A percentile compares a stretch with the other conserved stretches of the same genome.
Evolutionary conservation across 108 stramenopile genomes (phyloP).

Genomic region (Discostella pseudostelligera): DNA sequence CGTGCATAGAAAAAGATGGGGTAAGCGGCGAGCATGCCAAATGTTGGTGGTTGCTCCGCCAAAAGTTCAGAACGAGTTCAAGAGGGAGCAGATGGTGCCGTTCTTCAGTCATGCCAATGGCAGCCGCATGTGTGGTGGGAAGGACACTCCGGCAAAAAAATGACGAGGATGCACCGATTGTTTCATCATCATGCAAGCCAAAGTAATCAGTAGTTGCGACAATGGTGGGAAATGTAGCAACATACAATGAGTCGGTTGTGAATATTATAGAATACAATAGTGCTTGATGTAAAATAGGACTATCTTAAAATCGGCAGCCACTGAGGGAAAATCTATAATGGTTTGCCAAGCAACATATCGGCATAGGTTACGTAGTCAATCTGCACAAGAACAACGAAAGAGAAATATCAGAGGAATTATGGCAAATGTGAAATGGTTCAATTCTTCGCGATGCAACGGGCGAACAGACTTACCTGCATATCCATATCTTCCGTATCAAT

Average conservation of each 20-base stretch:
- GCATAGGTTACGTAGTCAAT: conserved; percentile 86
- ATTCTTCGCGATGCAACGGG: not conserved
- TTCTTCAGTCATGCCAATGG: conserved; percentile 73
- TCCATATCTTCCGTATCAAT: conserved; percentile 86
- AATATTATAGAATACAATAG: not conserved
- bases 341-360: conserved; percentile 69
- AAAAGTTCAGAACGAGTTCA: conserved; percentile 2
- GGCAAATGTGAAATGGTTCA: not conserved
- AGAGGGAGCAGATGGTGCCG: conserved; percentile 44
- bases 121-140: conserved; percentile 71
- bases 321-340: conserved; percentile 18
- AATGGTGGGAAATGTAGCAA: too few species aligned
- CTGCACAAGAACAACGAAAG: not conserved
- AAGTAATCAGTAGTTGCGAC: too few species aligned
- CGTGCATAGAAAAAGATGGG: conserved; percentile 60
- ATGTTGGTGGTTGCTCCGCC: conserved; percentile 60
- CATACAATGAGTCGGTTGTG: too few species aligned
- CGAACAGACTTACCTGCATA: conserved; percentile 45
- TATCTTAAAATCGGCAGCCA: not conserved
- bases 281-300: not conserved
- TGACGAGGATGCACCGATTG: not conserved
- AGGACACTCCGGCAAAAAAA: conserved; percentile 25
- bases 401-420: not conserved
- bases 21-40: conserved; percentile 70
- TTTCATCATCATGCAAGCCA: not conserved